A percentile compares a stretch with the other conserved stretches of the same genome.
These are phyloP conservation scores for Hygrocybe punicea DNA, from an alignment of 768 basidiomycete genomes.

Conservation along the genomic window DNA sequence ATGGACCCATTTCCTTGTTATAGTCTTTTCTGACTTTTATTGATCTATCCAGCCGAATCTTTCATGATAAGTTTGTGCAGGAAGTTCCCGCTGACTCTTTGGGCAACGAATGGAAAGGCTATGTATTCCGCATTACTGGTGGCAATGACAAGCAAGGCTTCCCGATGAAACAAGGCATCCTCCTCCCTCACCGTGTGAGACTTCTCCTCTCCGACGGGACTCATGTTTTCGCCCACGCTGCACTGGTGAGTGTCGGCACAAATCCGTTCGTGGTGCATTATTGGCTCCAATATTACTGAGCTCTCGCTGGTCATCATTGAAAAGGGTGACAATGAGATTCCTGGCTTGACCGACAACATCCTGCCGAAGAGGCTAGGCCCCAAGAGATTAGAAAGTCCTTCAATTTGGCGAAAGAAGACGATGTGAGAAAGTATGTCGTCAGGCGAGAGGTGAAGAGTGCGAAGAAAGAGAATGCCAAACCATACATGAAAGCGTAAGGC, in stretches of 20 bases:
- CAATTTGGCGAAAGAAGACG: constrained; percentile 96
- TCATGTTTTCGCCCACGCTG: constrained; percentile 95
- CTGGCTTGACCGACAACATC: constrained; percentile 87
- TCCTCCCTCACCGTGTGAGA: constrained; percentile 87
- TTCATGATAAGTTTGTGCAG: constrained; percentile 95
- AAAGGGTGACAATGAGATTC: constrained; percentile 87
- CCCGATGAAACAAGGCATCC: constrained; percentile 99
- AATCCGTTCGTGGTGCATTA: constrained; percentile 99
- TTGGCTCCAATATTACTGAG: constrained; percentile 94
- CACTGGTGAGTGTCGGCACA: constrained; percentile 94
- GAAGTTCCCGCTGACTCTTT: constrained; percentile 89
- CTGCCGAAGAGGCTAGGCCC: constrained; percentile 95
- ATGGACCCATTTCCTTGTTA: constrained; percentile 26
- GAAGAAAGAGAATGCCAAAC: constrained; percentile 89
- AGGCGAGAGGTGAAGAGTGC: constrained; percentile 82
- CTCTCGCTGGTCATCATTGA: constrained; percentile 93
- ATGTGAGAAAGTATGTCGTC: constrained; percentile 97
- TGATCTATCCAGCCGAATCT: constrained; percentile 66
- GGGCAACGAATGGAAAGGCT: constrained; percentile 96
- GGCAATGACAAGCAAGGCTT: constrained; percentile 99
- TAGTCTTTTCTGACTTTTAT: neutral
- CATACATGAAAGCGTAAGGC: constrained; percentile 89
- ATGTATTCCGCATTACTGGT: constrained; percentile 94
- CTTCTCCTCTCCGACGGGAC: constrained; percentile 93
- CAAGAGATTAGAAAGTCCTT: constrained; percentile 97